Evolutionary conservation across 371 early-diverging fungal genomes (phyloP).

Genomic region (Actinomortierella wolfii): DNA sequence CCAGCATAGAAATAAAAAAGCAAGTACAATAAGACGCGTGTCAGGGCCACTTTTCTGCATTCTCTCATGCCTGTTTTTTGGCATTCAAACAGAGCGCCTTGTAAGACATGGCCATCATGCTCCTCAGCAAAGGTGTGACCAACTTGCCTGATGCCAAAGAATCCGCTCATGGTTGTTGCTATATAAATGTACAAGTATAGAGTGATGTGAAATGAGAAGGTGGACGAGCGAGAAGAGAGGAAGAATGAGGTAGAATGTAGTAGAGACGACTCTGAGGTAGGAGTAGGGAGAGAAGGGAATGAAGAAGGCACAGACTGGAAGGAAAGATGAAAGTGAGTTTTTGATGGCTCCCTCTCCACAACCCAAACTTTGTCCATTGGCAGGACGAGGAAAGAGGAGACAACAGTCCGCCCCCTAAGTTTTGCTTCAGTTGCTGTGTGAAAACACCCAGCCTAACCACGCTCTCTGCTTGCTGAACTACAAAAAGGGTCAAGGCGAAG

Average conservation of each 20-base stretch:
- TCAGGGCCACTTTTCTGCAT: not conserved
- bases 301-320: conserved; percentile 1
- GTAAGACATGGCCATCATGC: not conserved
- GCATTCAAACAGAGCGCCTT: too few relatives aligned
- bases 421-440: too few relatives aligned
- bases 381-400: not conserved
- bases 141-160: conserved; percentile 42
- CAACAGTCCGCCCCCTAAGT: too few relatives aligned
- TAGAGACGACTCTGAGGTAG: not conserved
- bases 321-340: not conserved
- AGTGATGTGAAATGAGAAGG: not conserved
- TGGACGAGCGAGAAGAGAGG: not conserved
- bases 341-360: too few relatives aligned
- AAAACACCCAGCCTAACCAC: too few relatives aligned
- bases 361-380: too few relatives aligned
- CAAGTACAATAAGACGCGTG: not conserved
- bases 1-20: too few relatives aligned
- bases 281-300: not conserved
- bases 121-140: not conserved
- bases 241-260: not conserved
- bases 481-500: too few relatives aligned
- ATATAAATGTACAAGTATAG: not conserved
- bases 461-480: too few relatives aligned
- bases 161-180: conserved; percentile 28
- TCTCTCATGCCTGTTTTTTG: not conserved